Base-by-base conservation (phyloP, 306 rosid species). In the Cucumis sativus region DNA sequence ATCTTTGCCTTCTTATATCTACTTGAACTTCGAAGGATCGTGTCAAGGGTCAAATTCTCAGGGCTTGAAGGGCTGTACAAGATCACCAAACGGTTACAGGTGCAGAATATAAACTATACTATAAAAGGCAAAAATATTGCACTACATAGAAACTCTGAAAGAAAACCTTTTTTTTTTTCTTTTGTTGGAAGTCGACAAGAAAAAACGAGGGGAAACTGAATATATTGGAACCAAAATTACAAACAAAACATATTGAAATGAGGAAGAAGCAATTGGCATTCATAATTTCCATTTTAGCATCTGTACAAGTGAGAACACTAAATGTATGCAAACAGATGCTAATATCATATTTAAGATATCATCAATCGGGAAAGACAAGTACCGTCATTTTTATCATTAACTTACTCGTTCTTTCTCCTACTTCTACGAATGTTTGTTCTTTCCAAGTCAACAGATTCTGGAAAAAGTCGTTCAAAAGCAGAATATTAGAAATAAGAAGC, bases 1-100 rank as follows among this genome's bases (percentile, higher is more conserved):
- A 79, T 60, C 84, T 79, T 90, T 23, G 96, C 91, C 82, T 78
- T 87, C 89, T 87, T 89, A 82, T 77, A 92, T 72, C 89, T 87
- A 40, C 84, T 86, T 60, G 98, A 90, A 54, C 93, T 92, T 84
- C 84, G 85, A 41, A 90, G 80, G 80, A 94, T 45, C 1, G 6
- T 63, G 76, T 77, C 88, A 10, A 88, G 80, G 14, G 81, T 12
- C 85, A 86, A 51, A 62, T 80, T 59, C 79, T 82, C 80, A 54
- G 79, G 59, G 73, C 66, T 83, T 49, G 91, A 82, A 79, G 81
- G 76, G 66, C 96, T 90, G 88, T 75, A 41, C 55, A 64, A 77
- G 55, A 35, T 57, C 28, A 57, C 62, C 68, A 88, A 17, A 45
- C 5, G 58, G 39, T 63, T 45, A 51, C 39, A 67, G 57, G 83